phyloP scores from a whole-genome alignment of 148 eudicot genomes.

The Nyssa sinensis region DNA sequence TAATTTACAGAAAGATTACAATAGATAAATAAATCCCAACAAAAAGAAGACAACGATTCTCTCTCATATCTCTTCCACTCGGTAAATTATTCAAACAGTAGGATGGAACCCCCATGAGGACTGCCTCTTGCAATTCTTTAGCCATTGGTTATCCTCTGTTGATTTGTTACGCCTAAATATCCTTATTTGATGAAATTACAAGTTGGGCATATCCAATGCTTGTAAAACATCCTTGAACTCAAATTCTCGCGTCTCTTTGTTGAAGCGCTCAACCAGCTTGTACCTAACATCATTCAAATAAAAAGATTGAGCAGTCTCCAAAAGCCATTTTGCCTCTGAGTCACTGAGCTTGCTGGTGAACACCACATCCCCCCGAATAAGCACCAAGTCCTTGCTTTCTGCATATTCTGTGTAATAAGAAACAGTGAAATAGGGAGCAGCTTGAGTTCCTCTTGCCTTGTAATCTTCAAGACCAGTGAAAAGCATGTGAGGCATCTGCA shows the following conservation, averaged over 20 bases:
- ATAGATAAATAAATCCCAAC: background rate
- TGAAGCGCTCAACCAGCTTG: slow-evolving; percentile 81
- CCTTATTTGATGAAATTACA: slow-evolving; percentile 29
- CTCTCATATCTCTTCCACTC: background rate
- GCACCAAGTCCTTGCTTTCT: slow-evolving; percentile 70
- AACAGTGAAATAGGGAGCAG: slow-evolving; percentile 78
- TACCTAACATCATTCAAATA: slow-evolving; percentile 76
- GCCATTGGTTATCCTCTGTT: background rate
- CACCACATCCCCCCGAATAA: slow-evolving; percentile 69
- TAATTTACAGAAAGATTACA: too few relatives aligned
- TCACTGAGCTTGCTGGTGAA: slow-evolving; percentile 82
- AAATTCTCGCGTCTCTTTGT: slow-evolving; percentile 75
- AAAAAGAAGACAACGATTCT: background rate
- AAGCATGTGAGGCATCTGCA: slow-evolving; percentile 74
- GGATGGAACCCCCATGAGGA: background rate
- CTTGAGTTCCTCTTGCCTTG: slow-evolving; percentile 91
- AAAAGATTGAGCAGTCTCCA: slow-evolving; percentile 81
- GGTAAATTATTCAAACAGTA: background rate
- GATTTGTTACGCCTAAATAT: background rate
- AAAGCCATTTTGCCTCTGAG: slow-evolving; percentile 76
- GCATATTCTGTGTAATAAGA: slow-evolving; percentile 83
- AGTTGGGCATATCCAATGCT: slow-evolving; percentile 72
- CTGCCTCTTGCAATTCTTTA: background rate
- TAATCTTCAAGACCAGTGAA: slow-evolving; percentile 97
- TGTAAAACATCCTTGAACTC: slow-evolving; percentile 86